phyloP scores from a whole-genome alignment of 2,329 filamentous ascomycete genomes.

The Aureobasidium sp. region DNA sequence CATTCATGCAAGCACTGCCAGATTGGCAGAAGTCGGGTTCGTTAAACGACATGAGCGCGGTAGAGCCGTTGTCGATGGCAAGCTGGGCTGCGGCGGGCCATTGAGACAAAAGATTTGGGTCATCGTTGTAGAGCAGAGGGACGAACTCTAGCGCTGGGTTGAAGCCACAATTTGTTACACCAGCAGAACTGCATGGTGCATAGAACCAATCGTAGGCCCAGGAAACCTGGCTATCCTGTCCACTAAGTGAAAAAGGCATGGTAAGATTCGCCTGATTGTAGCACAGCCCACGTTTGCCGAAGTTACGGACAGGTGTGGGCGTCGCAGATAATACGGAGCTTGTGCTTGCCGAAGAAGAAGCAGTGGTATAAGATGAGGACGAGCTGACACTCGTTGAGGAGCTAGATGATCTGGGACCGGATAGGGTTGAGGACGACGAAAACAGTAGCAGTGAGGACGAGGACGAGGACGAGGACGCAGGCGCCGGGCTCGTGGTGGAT shows the following conservation, averaged over 20 bases:
- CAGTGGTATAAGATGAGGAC: background rate
- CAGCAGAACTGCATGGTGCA: conserved; percentile 7
- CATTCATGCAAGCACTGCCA: conserved; percentile 49
- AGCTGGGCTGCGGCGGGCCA: conserved; percentile 21
- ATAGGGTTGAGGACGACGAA: background rate
- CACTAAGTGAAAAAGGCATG: conserved; percentile 36
- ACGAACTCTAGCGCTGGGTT: conserved; percentile 24
- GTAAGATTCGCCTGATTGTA: conserved; percentile 54
- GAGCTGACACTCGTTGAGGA: background rate
- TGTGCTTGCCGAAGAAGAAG: background rate
- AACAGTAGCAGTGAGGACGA: background rate
- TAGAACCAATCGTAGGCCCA: conserved; percentile 26
- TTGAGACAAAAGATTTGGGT: conserved; percentile 16
- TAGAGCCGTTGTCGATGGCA: conserved; percentile 30
- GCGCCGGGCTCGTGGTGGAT: background rate
- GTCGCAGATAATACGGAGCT: background rate
- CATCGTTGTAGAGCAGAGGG: conserved; percentile 23
- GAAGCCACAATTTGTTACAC: conserved; percentile 17
- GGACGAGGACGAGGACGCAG: background rate
- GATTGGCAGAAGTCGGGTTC: conserved; percentile 51
- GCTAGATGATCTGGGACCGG: background rate
- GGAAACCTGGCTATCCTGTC: conserved; percentile 21
- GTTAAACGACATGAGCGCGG: conserved; percentile 58
- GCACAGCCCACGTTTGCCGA: conserved; percentile 55
- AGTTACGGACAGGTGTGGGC: conserved; percentile 19